These are phyloP conservation scores for Aspergillus arachidicola DNA, from an alignment of 2,329 filamentous ascomycete genomes.

Conservation along the genomic window DNA sequence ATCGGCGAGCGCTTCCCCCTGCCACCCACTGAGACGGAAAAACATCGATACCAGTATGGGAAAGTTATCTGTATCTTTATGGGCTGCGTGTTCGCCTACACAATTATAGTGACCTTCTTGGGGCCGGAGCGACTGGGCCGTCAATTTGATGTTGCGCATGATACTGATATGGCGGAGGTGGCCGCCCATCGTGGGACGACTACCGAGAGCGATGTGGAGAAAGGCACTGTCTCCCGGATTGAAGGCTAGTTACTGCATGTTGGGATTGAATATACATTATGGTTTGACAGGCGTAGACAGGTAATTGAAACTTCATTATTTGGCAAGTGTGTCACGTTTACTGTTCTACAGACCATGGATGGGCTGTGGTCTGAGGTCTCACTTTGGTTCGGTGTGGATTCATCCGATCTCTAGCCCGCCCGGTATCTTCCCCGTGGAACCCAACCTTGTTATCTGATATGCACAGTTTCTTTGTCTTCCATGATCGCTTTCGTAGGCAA, in stretches of 20 bases:
- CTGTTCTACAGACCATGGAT: not conserved
- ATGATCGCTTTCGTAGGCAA: not conserved
- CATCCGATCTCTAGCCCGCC: not conserved
- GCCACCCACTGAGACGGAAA: constrained; percentile 53
- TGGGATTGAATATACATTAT: not conserved
- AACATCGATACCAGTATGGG: constrained; percentile 70
- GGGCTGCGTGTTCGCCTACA: constrained; percentile 73
- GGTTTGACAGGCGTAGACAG: not conserved
- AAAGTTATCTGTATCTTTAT: constrained; percentile 90
- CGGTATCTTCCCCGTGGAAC: not conserved
- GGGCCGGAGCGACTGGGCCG: constrained; percentile 53
- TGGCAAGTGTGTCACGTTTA: too few species aligned
- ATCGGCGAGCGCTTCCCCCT: constrained; percentile 76
- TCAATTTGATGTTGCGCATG: constrained; percentile 51
- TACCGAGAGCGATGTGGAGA: constrained; percentile 34
- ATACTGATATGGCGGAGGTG: constrained; percentile 49
- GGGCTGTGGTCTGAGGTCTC: not conserved
- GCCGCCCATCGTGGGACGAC: constrained; percentile 35
- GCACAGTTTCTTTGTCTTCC: not conserved
- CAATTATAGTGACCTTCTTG: constrained; percentile 53
- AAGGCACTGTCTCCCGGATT: constrained; percentile 18
- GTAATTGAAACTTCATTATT: not conserved
- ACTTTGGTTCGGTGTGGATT: too few species aligned
- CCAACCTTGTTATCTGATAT: not conserved
- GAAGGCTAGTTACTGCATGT: not conserved